Evolutionary conservation across 306 rosid species (phyloP), one percentile per base, ranked within the genome.

Genomic region (Herpetospermum pedunculosum): DNA sequence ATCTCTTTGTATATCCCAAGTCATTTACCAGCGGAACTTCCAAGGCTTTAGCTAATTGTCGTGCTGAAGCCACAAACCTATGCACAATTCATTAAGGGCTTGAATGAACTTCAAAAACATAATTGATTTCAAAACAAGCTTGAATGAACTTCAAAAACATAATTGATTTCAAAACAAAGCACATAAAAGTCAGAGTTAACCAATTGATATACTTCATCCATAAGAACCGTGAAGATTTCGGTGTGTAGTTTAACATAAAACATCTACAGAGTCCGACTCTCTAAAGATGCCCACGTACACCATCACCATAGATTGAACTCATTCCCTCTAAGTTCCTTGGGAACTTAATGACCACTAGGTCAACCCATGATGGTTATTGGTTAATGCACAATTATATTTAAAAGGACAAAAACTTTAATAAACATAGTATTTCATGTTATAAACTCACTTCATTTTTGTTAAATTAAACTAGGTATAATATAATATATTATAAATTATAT

Each of bases 11-110:
- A 82, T 95, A 95, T 77, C 99, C 99, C 81, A 95, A 87, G 84
- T 95, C 99, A 82, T 95, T 95, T 78, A 95, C 99, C 79, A 95
- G 86, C 18, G 99, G 97, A 64, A 91, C 96, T 88, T 95, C 99
- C 78, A 95, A 83, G 43, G 99, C 91, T 84, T 95, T 95, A 30
- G 97, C 99, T 82, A 95, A 85, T 80, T 89, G 97, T 58, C 96
- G 88, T 21, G 97, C 96, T 53, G 97, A 91, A 1, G 92, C 85
- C 72, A 89, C 89, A 84, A 95, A 89, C 97, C 99, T 95, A 75
- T 55, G 80, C 71, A 73, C 47, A 76, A 71, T 38, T 70, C 47
- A 29, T 43, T 75, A 76, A 70, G 57, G 23, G 23, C 23, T 70
- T 70, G 8, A 70, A 70, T 25, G 43, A 70, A 15, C 58, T 43